These are phyloP conservation scores for Pinus albicaulis DNA, from an alignment of 75 land plant species.

Conservation along the genomic window DNA sequence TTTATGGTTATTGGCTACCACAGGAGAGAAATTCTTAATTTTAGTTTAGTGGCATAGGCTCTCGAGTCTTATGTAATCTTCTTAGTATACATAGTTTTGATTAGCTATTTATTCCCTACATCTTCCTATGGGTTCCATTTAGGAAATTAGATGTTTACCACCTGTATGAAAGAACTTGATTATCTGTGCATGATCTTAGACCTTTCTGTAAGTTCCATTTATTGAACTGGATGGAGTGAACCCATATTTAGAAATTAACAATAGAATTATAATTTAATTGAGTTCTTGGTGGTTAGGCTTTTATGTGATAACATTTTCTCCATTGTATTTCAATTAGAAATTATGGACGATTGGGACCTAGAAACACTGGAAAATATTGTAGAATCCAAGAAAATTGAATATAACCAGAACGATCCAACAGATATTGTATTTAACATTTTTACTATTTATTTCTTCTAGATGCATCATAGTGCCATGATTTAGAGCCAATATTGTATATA, in stretches of 20 bases:
- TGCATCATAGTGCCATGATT: no score
- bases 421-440: constrained; percentile 74
- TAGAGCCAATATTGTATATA: no score
- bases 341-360: constrained; percentile 99
- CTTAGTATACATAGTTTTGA: not conserved
- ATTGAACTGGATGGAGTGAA: not conserved
- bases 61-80: not conserved
- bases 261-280: not conserved
- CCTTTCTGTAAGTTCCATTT: not conserved
- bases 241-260: not conserved
- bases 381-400: constrained; percentile 80
- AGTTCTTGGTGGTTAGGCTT: constrained; percentile 1
- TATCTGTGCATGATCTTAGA: not conserved
- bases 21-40: not conserved
- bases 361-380: constrained; percentile 91
- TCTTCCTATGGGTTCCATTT: not conserved
- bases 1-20: not conserved
- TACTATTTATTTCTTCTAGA: not conserved
- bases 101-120: not conserved
- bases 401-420: constrained; percentile 92
- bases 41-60: not conserved
- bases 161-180: no score
- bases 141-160: no score
- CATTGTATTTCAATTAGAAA: constrained; percentile 31
- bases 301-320: not conserved